A percentile compares a stretch with the other conserved stretches of the same genome.
Conservation (phyloP, 2,329 filamentous ascomycete species). For the Harringtonia aguacate region DNA sequence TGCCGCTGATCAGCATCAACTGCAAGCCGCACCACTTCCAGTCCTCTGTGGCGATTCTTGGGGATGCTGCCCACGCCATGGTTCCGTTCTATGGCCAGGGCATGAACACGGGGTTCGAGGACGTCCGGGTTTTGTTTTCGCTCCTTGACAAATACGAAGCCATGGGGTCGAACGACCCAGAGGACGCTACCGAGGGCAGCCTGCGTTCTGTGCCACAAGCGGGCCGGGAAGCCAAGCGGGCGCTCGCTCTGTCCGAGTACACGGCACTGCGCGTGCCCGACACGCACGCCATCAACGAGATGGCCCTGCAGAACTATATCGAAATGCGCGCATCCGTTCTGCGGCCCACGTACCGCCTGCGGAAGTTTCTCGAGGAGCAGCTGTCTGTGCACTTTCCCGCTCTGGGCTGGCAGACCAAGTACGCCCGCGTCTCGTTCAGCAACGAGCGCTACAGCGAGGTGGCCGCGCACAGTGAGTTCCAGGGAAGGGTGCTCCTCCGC, state of each 20-base stretch:
- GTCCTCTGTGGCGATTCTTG: slow-evolving; percentile 71
- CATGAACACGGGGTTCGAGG: slow-evolving; percentile 94
- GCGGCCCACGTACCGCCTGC: slow-evolving; percentile 62
- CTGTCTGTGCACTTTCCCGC: slow-evolving; percentile 65
- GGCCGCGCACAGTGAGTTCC: slow-evolving; percentile 54
- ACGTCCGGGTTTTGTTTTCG: slow-evolving; percentile 79
- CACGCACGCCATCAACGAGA: slow-evolving; percentile 81
- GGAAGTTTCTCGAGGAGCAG: slow-evolving; percentile 80
- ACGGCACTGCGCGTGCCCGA: slow-evolving; percentile 63
- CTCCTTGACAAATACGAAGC: slow-evolving; percentile 59
- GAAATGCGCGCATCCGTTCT: slow-evolving; percentile 89
- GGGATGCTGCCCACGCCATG: slow-evolving; percentile 95
- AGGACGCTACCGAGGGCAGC: slow-evolving; percentile 14
- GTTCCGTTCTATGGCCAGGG: slow-evolving; percentile 98
- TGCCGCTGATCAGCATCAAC: slow-evolving; percentile 89
- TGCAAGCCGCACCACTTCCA: slow-evolving; percentile 78
- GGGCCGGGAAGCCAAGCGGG: slow-evolving; percentile 50
- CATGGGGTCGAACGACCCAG: slow-evolving; percentile 10
- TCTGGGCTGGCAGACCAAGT: slow-evolving; percentile 85
- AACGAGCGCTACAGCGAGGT: slow-evolving; percentile 88
- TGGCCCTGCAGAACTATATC: slow-evolving; percentile 81
- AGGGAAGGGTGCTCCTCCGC: slow-evolving; percentile 50
- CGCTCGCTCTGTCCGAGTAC: slow-evolving; percentile 67
- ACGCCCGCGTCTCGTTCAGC: slow-evolving; percentile 83
- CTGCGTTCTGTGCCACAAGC: slow-evolving; percentile 31